Evolutionary conservation across 2,329 filamentous ascomycete genomes (phyloP).

Genomic region (Colletotrichum cordylinicola): DNA sequence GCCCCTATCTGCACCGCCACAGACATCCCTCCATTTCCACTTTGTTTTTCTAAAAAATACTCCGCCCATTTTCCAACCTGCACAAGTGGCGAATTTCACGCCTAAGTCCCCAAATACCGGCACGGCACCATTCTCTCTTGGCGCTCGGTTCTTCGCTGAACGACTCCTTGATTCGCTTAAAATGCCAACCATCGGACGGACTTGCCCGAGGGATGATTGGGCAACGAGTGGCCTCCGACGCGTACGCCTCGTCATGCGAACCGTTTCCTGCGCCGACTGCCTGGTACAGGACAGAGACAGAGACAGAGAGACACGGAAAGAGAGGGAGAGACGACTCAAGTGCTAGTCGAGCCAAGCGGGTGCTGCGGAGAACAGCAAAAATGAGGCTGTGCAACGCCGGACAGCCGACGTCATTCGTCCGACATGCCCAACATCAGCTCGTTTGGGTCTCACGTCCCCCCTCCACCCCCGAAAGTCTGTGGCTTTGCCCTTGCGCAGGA

Average conservation of each 20-base stretch:
- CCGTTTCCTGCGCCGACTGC: background rate
- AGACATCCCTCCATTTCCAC: background rate
- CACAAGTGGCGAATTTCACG: background rate
- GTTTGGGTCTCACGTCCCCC: background rate
- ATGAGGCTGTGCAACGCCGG: slow-evolving; percentile 17
- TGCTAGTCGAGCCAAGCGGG: background rate
- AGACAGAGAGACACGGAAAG: background rate
- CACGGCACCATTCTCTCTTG: background rate
- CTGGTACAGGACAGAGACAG: background rate
- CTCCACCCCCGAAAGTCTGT: background rate
- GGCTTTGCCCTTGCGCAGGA: background rate
- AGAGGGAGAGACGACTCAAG: background rate
- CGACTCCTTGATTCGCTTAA: background rate
- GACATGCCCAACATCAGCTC: background rate
- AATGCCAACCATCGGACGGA: background rate
- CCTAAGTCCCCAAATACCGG: background rate
- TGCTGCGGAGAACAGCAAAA: background rate
- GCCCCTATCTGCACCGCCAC: background rate
- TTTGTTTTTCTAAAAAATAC: background rate
- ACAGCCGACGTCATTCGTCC: slow-evolving; percentile 22
- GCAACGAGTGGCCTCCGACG: background rate
- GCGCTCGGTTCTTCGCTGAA: background rate
- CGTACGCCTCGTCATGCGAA: slow-evolving; percentile 19
- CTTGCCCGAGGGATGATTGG: slow-evolving; percentile 3
- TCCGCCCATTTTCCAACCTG: background rate